These are phyloP conservation scores for Triticum urartu DNA, from an alignment of 176 grass and related monocot species.

Conservation along the genomic window DNA sequence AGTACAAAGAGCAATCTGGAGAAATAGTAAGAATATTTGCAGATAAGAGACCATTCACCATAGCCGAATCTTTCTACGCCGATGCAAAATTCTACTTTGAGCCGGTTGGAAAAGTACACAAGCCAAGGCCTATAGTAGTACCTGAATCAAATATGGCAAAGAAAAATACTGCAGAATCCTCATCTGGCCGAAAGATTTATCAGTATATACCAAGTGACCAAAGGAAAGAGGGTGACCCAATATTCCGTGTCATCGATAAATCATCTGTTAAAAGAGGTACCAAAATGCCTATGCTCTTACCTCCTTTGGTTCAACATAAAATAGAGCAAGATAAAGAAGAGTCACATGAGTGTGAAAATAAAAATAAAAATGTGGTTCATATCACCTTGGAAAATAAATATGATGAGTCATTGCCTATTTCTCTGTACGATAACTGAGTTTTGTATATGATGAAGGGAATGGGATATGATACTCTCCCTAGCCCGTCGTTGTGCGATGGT, in stretches of 20 bases:
- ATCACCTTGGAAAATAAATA: no score
- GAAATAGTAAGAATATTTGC: neutral
- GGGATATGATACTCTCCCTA: neutral
- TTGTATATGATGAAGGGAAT: slow-evolving; percentile 2
- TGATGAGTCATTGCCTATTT: no score
- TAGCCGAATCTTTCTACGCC: neutral
- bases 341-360: neutral
- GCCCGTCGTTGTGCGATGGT: neutral
- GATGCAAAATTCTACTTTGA: neutral
- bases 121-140: neutral
- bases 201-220: neutral
- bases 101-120: neutral
- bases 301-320: neutral
- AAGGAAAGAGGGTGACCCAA: neutral
- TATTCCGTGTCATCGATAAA: neutral
- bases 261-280: neutral
- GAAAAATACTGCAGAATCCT: fast-evolving
- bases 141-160: neutral
- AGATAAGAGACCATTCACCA: neutral
- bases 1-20: neutral
- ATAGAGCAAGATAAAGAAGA: neutral
- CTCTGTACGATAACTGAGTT: neutral
- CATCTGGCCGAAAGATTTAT: neutral
- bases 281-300: neutral
- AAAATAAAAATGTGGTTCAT: no score